These are phyloP conservation scores for Mycotypha africana DNA, from an alignment of 371 early-diverging fungal genomes.

Conservation along the genomic window DNA sequence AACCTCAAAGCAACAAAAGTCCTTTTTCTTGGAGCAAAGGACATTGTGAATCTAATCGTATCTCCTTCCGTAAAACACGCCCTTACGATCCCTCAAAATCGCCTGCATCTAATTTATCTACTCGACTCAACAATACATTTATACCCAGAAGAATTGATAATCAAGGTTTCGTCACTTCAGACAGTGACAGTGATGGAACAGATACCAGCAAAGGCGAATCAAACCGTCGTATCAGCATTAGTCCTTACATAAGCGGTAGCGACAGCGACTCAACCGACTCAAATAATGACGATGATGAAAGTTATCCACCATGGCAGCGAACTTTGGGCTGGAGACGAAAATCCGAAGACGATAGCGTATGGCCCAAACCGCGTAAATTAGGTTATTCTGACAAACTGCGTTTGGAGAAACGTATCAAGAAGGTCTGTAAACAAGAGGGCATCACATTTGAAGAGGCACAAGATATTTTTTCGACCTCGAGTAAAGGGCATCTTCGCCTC, in stretches of 20 bases:
- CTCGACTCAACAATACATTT: slow-evolving; percentile 1
- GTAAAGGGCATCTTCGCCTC: neutral
- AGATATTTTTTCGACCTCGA: slow-evolving; percentile 7
- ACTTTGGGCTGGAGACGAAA: neutral
- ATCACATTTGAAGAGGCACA: slow-evolving; percentile 4
- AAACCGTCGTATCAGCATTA: no score
- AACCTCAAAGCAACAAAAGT: no score
- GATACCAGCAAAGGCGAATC: no score
- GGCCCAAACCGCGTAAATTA: slow-evolving; percentile 11
- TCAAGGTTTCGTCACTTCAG: slow-evolving; percentile 13
- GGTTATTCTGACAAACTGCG: slow-evolving; percentile 15
- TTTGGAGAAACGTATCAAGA: slow-evolving; percentile 21
- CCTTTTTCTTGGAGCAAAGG: no score
- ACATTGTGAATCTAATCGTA: slow-evolving; percentile 11
- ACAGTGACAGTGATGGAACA: slow-evolving; percentile 21
- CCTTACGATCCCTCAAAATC: neutral
- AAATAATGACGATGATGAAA: slow-evolving; percentile 5
- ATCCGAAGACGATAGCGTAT: neutral
- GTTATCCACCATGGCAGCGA: slow-evolving; percentile 10
- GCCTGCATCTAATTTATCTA: neutral
- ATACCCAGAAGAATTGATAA: slow-evolving; percentile 11
- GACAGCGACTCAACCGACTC: slow-evolving; percentile 13
- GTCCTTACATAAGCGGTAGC: no score
- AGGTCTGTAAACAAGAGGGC: slow-evolving; percentile 16
- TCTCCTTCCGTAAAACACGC: slow-evolving; percentile 1